Percentiles rank a stretch among this genome's conserved stretches.
phyloP scores from a whole-genome alignment of 2,329 filamentous ascomycete species.

The Sphaerulina vaccinii region DNA sequence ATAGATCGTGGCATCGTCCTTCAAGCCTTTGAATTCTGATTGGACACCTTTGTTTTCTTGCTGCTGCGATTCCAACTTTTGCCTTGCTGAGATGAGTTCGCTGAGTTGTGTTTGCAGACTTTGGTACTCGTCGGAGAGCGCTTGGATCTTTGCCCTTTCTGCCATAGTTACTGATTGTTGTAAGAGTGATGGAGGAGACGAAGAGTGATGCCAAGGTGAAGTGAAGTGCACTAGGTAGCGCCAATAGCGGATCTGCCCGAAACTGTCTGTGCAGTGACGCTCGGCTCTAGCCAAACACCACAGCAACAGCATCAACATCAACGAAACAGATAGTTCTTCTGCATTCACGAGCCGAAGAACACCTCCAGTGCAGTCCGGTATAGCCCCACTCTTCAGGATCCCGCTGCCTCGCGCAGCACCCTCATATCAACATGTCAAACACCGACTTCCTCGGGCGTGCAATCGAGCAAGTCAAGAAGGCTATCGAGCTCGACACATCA shows the following conservation, averaged over 20 bases:
- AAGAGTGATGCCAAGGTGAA: background rate
- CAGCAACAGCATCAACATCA: too few species aligned
- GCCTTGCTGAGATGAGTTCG: constrained; percentile 70
- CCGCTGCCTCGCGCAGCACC: constrained; percentile 15
- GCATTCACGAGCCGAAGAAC: background rate
- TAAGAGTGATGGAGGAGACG: background rate
- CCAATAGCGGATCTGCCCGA: too few species aligned
- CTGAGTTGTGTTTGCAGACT: constrained; percentile 89
- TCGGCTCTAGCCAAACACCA: too few species aligned
- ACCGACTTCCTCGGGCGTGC: constrained; percentile 96
- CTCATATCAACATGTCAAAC: constrained; percentile 68
- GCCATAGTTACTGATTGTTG: constrained; percentile 34
- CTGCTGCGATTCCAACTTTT: constrained; percentile 90
- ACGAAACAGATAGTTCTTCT: too few species aligned
- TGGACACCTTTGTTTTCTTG: constrained; percentile 84
- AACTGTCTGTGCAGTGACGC: too few species aligned
- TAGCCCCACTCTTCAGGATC: background rate
- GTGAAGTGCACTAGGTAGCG: background rate
- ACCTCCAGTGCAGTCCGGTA: background rate
- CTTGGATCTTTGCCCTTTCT: constrained; percentile 71
- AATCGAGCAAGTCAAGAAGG: constrained; percentile 95
- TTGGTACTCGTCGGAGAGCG: constrained; percentile 82
- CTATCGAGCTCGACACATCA: constrained; percentile 92
- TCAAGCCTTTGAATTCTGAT: constrained; percentile 88
- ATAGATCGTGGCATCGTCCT: constrained; percentile 88